A percentile compares a stretch with the other conserved stretches of the same genome.
Conservation (phyloP, 768 basidiomycete species). For the Sporobolomyces roseus region DNA sequence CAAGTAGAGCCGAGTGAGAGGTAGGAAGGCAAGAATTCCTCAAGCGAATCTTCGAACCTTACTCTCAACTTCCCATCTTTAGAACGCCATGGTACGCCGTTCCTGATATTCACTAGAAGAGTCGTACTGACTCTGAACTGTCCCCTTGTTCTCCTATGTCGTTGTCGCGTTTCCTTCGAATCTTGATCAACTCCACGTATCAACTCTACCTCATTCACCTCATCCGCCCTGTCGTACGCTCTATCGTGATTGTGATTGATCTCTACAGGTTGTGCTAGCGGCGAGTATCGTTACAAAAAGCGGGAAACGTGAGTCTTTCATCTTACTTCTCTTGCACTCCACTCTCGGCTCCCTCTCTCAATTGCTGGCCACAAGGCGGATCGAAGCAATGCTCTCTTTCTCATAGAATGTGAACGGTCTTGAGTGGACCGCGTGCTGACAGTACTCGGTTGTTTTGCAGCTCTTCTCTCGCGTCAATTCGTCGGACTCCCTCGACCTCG, state of each 20-base stretch:
- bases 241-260: neutral
- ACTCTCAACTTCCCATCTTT: neutral
- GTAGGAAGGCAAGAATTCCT: no score
- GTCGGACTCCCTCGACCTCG: slow-evolving; percentile 84
- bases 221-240: neutral
- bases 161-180: neutral
- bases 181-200: slow-evolving; percentile 15
- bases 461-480: slow-evolving; percentile 93
- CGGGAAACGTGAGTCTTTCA: slow-evolving; percentile 67
- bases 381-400: no score
- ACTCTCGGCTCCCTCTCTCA: neutral
- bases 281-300: slow-evolving; percentile 92
- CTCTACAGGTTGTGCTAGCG: slow-evolving; percentile 74
- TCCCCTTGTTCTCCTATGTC: neutral
- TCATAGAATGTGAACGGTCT: no score
- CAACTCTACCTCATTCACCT: neutral
- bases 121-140: neutral
- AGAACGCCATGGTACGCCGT: neutral
- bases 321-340: neutral
- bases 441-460: slow-evolving; percentile 51
- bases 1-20: no score
- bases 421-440: no score
- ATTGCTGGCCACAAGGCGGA: no score
- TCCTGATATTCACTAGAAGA: neutral
- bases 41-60: neutral